A percentile compares a stretch with the other conserved stretches of the same genome.
Conservation (phyloP, 1,139 yeast genomes). For the Sugiyamaella grinbergsii region DNA sequence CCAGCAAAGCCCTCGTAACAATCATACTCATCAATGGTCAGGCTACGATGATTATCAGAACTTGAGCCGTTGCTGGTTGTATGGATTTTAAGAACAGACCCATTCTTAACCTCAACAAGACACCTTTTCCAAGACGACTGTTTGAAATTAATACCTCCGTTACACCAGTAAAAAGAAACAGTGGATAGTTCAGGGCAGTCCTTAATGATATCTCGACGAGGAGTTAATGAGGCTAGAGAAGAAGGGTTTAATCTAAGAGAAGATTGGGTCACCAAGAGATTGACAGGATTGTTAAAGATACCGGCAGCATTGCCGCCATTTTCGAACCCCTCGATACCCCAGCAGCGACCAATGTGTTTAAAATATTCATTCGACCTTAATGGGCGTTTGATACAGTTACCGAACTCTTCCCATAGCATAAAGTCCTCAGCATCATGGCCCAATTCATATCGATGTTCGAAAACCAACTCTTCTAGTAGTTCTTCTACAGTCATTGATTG, state of each 20-base stretch:
- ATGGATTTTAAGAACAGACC: constrained; percentile 9
- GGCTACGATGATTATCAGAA: constrained; percentile 2
- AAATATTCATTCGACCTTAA: constrained; percentile 34
- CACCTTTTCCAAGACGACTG: constrained; percentile 29
- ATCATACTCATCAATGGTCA: constrained; percentile 32
- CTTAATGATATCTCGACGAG: constrained; percentile 40
- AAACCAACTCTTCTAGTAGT: constrained; percentile 28
- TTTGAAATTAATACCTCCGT: constrained; percentile 17
- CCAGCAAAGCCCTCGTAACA: constrained; percentile 32
- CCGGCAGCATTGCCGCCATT: neutral
- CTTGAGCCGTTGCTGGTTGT: constrained; percentile 8
- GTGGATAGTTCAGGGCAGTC: constrained; percentile 26
- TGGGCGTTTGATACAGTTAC: constrained; percentile 33
- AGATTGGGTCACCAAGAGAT: constrained; percentile 33
- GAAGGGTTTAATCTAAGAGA: constrained; percentile 33
- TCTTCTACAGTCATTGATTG: constrained; percentile 25
- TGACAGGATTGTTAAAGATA: neutral
- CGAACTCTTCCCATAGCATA: constrained; percentile 38
- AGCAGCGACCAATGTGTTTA: constrained; percentile 30
- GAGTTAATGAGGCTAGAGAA: constrained; percentile 40
- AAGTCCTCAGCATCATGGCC: constrained; percentile 31
- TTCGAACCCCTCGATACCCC: constrained; percentile 27
- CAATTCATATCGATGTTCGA: constrained; percentile 38
- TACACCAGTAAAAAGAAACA: constrained; percentile 22
- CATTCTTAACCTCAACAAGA: constrained; percentile 23